Base-by-base conservation (phyloP, 2,329 filamentous ascomycete genomes). In the Hypoxylon sp. region DNA sequence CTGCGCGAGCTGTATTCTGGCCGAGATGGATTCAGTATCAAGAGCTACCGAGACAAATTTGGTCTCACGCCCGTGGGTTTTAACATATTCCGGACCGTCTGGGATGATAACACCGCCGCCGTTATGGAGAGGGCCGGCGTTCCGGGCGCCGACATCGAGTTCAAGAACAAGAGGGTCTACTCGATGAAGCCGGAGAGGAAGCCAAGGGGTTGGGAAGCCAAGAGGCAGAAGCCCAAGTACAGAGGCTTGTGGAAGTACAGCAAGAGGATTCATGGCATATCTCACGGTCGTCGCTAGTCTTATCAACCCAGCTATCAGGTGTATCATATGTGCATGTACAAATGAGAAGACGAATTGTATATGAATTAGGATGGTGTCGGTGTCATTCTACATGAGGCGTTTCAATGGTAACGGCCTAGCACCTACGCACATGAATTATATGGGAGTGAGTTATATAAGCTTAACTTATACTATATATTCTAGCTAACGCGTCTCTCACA, bases 61-160 rank as follows among this genome's bases (percentile, higher is more conserved):
- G 76, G 79, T 55, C 79, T 95, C 60, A 82, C 80, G 56, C 85
- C 93, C 6, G 86, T 97, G 56, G 93, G 93, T 38, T 90, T 92
- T 68, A 91, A 87, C 72, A 79, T 99, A 68, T 99, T 98, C 87
- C 87, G 95, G 65, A 88, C 87, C 58, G 79, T 89, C 64, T 98
- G 93, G 91, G 95, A 99, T 74, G 90, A 95, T 58, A 86, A 84
- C 68, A 99, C 91, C 49, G 87, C 85, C n/a, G 87, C 80, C 47
- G 91, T 99, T 62, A 97, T 99, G 94, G 81, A 86, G 71, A 84
- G 90, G 68, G 84, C 90, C 67, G 86, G 85, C 58, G 81, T 96
- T 61, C 83, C 86, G 23, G 92, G 92, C 43, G 87, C 87, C 56
- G 88, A 96, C 70, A 74, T 97, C 63, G 91, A 97, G 78, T 91